A percentile compares a stretch with the other conserved stretches of the same genome.
Evolutionary conservation across 1,284 basidiomycete species (phyloP).

Genomic region (Tilletia walkeri): DNA sequence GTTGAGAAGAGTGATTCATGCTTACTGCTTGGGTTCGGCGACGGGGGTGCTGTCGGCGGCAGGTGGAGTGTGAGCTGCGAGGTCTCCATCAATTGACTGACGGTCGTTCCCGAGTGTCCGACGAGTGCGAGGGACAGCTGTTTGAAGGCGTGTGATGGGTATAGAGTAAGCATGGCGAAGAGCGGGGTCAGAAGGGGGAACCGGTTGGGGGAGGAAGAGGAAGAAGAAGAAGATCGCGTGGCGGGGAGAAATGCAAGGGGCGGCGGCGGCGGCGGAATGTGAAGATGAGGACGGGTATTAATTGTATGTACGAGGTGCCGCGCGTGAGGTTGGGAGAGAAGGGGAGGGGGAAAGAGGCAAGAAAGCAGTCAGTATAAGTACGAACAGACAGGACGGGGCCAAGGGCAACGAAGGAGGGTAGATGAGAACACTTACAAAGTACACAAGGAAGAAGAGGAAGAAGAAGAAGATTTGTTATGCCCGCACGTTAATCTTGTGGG

Average conservation of each 20-base stretch:
- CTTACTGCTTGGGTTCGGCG: constrained; percentile 12
- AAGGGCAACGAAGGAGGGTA: background rate
- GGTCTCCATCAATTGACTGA: constrained; percentile 15
- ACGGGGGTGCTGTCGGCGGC: constrained; percentile 16
- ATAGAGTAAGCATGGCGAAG: constrained; percentile 1
- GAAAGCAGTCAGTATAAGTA: background rate
- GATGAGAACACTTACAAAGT: too few species aligned
- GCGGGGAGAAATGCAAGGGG: background rate
- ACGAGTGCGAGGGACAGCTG: constrained; percentile 6
- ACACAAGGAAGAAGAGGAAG: too few species aligned
- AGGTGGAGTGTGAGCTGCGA: constrained; percentile 10
- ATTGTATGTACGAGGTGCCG: too few species aligned
- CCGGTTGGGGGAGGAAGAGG: background rate
- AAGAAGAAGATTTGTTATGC: too few species aligned
- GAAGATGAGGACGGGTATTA: too few species aligned
- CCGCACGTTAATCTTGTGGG: too few species aligned
- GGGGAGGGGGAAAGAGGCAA: background rate
- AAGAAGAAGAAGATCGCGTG: background rate
- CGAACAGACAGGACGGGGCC: background rate
- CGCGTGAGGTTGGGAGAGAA: background rate
- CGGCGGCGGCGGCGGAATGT: too few species aligned
- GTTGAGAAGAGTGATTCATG: background rate
- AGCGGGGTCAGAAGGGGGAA: background rate
- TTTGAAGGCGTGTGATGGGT: background rate
- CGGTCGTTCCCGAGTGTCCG: background rate